Base-by-base conservation (phyloP, 2,329 filamentous ascomycete species). In the Chaetothyriales sp. region DNA sequence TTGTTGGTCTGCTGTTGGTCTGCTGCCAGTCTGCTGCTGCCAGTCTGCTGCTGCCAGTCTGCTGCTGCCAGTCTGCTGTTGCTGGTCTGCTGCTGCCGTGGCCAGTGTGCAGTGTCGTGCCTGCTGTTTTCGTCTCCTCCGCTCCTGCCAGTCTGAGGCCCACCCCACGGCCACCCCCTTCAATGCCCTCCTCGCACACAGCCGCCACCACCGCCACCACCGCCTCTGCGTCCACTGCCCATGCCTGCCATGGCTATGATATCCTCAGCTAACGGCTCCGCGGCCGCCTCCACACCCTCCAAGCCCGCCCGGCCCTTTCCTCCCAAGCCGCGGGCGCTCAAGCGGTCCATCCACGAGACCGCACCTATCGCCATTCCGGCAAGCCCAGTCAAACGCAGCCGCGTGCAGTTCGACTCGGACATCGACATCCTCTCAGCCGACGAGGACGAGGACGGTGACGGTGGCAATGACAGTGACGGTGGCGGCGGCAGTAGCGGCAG, bases 341-440 rank as follows among this genome's bases (percentile, higher is more conserved):
- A 62, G 45, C 51, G 58, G 22, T 59, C 60, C 6, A 51, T 59
- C 43, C 57, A 62, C 51, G 58, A 62, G 33, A 57, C 55, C 15
- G 56, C 46, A 19, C 51, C 55, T 20, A 57, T 58, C 49, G 51
- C 58, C 10, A 19, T 51, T 2, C 60, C 58, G 19, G 64, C 63
- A 13, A 64, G 64, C 51, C 63, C 64, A 43, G 67, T 66, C 51
- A 73, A 72, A 58, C 67, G 68, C 44, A 60, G 65, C 20, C 65
- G 69, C 25, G 70, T 73, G 25, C 68, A 69, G 51, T 73, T 72
- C 49, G 67, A 70, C 45, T 60, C 63, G 25, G 64, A 69, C 15
- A 64, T 69, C 45, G 61, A 66, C 44, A 64, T 65, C 51, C 61
- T 56, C 48, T 59, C 59, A 20, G 56, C 58, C 9, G 60, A 61